phyloP scores from a whole-genome alignment of 1,284 basidiomycete genomes.

The Cryptococcus floricola region DNA sequence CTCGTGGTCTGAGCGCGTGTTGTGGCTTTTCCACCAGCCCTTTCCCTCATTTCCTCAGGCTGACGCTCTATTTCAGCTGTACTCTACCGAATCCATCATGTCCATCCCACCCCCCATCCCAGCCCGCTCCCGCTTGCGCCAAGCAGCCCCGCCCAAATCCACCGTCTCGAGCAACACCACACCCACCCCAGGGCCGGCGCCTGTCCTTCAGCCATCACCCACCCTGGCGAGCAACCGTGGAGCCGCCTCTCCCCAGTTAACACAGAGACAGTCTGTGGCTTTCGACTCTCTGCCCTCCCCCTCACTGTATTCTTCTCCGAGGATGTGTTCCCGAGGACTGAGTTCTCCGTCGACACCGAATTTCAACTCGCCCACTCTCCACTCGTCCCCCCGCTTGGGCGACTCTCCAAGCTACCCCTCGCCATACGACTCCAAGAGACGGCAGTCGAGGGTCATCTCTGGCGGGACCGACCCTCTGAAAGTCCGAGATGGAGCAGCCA shows the following conservation, averaged over 20 bases:
- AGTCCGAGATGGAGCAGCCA: constrained; percentile 14
- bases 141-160: constrained; percentile 6
- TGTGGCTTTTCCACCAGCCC: not conserved
- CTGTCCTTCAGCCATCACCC: not conserved
- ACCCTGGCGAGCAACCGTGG: no score
- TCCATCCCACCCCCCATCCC: constrained; percentile 14
- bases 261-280: no score
- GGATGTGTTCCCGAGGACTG: not conserved
- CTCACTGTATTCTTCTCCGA: no score
- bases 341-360: constrained; percentile 1
- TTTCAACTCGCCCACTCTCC: not conserved
- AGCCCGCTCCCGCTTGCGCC: constrained; percentile 14
- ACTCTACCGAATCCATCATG: constrained; percentile 7
- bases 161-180: not conserved
- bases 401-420: not conserved
- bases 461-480: constrained; percentile 14
- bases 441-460: constrained; percentile 2
- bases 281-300: no score
- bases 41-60: not conserved
- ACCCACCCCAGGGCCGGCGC: not conserved
- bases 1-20: no score
- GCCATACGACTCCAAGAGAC: constrained; percentile 1
- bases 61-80: not conserved
- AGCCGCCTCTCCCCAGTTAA: no score
- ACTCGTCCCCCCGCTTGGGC: not conserved